Conservation (phyloP, 495 filamentous ascomycete genomes). For the Podospora fimiseda region DNA sequence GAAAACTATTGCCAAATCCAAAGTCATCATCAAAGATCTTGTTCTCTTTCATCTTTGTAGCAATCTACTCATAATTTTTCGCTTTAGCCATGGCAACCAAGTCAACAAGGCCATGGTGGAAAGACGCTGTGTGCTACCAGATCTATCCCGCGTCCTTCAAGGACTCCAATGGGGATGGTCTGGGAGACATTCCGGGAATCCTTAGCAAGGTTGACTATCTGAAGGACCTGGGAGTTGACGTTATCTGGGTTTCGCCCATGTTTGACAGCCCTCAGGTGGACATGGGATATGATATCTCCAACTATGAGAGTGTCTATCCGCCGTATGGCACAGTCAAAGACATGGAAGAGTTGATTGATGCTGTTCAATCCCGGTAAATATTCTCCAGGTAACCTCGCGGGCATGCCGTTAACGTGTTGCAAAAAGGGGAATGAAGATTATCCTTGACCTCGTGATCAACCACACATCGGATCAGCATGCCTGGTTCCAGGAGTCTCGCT, state of each 20-base stretch:
- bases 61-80: too few relatives aligned
- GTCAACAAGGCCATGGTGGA: constrained; percentile 30
- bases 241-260: constrained; percentile 64
- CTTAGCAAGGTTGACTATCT: constrained; percentile 62
- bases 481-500: constrained; percentile 66
- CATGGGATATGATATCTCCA: constrained; percentile 57
- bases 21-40: too few relatives aligned
- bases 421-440: constrained; percentile 57
- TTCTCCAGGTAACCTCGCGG: neutral
- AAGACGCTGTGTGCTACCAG: constrained; percentile 30
- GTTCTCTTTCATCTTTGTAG: too few relatives aligned
- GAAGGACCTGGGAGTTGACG: constrained; percentile 55
- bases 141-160: constrained; percentile 66
- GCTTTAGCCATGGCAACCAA: constrained; percentile 6
- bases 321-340: constrained; percentile 58
- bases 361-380: constrained; percentile 45
- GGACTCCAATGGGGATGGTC: constrained; percentile 61
- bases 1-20: too few relatives aligned
- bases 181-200: constrained; percentile 64
- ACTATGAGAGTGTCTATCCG: constrained; percentile 56
- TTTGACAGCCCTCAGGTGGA: constrained; percentile 58
- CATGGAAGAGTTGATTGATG: constrained; percentile 50
- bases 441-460: constrained; percentile 72
- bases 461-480: constrained; percentile 72
- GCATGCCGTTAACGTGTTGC: constrained; percentile 28